Evolutionary conservation across 208 protist genomes (phyloP).

Genomic region (Acanthamoeba castellanii): DNA sequence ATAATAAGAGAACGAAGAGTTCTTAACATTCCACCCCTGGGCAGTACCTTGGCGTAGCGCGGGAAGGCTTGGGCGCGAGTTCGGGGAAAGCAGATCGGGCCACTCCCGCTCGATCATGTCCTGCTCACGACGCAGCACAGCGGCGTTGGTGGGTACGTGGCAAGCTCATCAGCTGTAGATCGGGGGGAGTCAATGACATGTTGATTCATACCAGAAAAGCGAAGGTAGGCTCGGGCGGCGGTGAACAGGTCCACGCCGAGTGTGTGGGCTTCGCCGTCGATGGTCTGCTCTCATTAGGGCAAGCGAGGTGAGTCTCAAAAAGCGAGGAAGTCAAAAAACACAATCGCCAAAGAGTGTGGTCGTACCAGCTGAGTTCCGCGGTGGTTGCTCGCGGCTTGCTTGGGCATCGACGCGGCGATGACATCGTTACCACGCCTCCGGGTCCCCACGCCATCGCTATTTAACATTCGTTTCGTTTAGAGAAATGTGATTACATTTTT

Average conservation of each 20-base stretch:
- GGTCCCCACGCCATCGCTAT: too few relatives aligned
- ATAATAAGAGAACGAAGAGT: neutral
- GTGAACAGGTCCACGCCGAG: neutral
- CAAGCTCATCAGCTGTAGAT: too few relatives aligned
- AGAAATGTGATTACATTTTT: too few relatives aligned
- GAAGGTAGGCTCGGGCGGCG: neutral
- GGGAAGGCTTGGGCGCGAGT: neutral
- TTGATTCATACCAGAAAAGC: neutral
- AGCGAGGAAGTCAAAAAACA: too few relatives aligned
- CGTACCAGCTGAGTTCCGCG: too few relatives aligned
- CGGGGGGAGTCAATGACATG: too few relatives aligned
- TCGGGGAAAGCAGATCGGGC: neutral
- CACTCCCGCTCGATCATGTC: neutral
- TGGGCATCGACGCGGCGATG: too few relatives aligned
- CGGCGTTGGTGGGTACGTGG: too few relatives aligned
- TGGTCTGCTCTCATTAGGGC: neutral
- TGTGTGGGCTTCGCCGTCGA: neutral
- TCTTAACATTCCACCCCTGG: neutral
- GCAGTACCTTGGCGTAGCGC: conserved; percentile 20
- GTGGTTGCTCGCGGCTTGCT: too few relatives aligned
- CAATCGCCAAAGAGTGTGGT: too few relatives aligned
- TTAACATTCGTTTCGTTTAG: too few relatives aligned
- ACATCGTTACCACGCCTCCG: too few relatives aligned
- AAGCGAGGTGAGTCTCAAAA: neutral
- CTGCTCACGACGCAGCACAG: neutral